Evolutionary conservation across 78 protist genomes (phyloP), one percentile per base, ranked within the genome.

Genomic region (Dictyostelium purpureum): DNA sequence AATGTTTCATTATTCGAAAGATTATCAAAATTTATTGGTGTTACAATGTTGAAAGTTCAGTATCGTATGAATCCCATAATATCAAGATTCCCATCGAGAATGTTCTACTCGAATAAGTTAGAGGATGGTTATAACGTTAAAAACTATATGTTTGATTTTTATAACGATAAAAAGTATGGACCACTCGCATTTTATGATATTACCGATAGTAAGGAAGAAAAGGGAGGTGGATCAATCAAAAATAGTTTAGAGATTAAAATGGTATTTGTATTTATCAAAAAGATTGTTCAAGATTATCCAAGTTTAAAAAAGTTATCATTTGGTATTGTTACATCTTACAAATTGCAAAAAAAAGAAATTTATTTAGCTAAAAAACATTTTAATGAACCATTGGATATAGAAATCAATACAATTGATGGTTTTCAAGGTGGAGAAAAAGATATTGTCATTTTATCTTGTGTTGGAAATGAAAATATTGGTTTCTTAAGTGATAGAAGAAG

Each of bases 41-140:
- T 52, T n/a, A n/a, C 26, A 56, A n/a, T 89, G 65, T 94, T 96
- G 54, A 19, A 75, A 19, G 43, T 51, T 28, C 98, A 96, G 61
- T 94, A 95, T 73, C 96, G 98, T 57, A 97, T 97, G 98, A 95
- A 89, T 66, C 97, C 97, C 2, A 59, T 2, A 28, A 95, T 97
- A 71, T 19, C 83, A 28, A 26, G 2, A 24, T 94, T 94, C 77
- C 97, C 97, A 12, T 83, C 83, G 31, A 33, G 1, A 16, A 52
- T n/a, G n/a, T 97, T 96, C 85, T 97, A 97, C 80, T 26, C 18
- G 16, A 88, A 73, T 51, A 10, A 40, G 38, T 82, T 97, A 6
- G 42, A 11, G 47, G 79, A 90, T 69, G 94, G 79, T 21, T 43
- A 70, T n/a, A 59, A 65, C 67, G 88, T 80, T 1, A 6, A 18